These are phyloP conservation scores for Sindora glabra DNA, from an alignment of 306 rosid genomes.

Conservation along the genomic window DNA sequence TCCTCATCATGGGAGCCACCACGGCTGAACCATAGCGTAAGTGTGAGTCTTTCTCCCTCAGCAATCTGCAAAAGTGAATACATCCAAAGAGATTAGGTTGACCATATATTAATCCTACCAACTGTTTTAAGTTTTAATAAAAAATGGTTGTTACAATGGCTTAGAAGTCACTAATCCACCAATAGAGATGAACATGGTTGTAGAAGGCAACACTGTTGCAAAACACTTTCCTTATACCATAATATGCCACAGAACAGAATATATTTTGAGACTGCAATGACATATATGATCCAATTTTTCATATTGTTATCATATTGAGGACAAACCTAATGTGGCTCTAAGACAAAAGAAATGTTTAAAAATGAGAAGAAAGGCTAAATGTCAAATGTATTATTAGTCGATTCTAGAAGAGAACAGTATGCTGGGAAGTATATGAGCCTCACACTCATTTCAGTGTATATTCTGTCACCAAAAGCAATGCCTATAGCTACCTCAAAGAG, in stretches of 20 bases:
- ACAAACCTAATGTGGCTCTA: not conserved
- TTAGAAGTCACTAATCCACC: not conserved
- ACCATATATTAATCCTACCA: not conserved
- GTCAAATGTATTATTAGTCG: not conserved
- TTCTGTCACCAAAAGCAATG: not conserved
- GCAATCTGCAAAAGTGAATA: slow-evolving; percentile 48
- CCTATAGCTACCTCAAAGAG: not conserved
- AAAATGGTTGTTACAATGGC: not conserved
- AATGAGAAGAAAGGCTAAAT: not conserved
- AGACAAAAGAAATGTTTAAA: not conserved
- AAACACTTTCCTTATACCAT: not conserved
- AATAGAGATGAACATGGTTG: not conserved
- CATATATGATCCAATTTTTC: not conserved
- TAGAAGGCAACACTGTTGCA: not conserved
- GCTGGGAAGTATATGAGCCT: not conserved
- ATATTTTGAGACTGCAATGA: not conserved
- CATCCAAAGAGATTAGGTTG: slow-evolving; percentile 15
- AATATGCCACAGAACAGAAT: not conserved
- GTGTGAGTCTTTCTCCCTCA: slow-evolving; percentile 86
- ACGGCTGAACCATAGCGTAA: slow-evolving; percentile 88
- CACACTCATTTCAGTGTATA: not conserved
- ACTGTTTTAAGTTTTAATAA: not conserved
- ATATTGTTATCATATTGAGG: not conserved
- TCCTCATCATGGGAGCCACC: slow-evolving; percentile 84
- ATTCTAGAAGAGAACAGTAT: not conserved